Percentiles rank a stretch among this genome's conserved stretches.
Conservation (phyloP, 2,329 filamentous ascomycete genomes). For the Bretziella fagacearum region DNA sequence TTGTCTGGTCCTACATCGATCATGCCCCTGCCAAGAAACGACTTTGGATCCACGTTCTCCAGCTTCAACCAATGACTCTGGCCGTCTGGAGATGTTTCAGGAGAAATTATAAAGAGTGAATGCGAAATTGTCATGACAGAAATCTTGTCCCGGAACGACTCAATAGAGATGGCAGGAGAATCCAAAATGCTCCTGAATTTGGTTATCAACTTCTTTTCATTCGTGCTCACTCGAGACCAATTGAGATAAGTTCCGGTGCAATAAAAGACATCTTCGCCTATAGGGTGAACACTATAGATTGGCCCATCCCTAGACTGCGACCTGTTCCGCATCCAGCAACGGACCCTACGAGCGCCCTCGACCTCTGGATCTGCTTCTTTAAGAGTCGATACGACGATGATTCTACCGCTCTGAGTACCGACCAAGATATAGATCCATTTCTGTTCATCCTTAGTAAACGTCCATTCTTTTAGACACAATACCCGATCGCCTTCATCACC, state of each 20-base stretch:
- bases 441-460: slow-evolving; percentile 37
- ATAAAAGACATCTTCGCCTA: slow-evolving; percentile 39
- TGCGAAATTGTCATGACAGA: slow-evolving; percentile 36
- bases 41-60: slow-evolving; percentile 5
- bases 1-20: slow-evolving; percentile 27
- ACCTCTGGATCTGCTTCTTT: slow-evolving; percentile 5
- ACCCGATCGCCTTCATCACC: slow-evolving; percentile 41
- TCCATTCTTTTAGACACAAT: slow-evolving; percentile 46
- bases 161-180: slow-evolving; percentile 35
- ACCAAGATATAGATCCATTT: slow-evolving; percentile 47
- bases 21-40: slow-evolving; percentile 22
- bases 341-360: slow-evolving; percentile 23
- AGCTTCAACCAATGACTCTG: not conserved
- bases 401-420: slow-evolving; percentile 34
- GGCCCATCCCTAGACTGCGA: slow-evolving; percentile 28
- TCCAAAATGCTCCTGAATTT: slow-evolving; percentile 32
- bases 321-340: slow-evolving; percentile 38
- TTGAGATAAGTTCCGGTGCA: slow-evolving; percentile 36
- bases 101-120: slow-evolving; percentile 32
- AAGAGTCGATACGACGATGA: slow-evolving; percentile 35
- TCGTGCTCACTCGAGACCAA: slow-evolving; percentile 36
- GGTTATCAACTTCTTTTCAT: slow-evolving; percentile 33
- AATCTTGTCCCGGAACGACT: slow-evolving; percentile 30
- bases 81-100: not conserved
- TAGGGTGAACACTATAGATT: slow-evolving; percentile 39